phyloP scores from a whole-genome alignment of 106 monocot species.

The Dendrobium catenatum region DNA sequence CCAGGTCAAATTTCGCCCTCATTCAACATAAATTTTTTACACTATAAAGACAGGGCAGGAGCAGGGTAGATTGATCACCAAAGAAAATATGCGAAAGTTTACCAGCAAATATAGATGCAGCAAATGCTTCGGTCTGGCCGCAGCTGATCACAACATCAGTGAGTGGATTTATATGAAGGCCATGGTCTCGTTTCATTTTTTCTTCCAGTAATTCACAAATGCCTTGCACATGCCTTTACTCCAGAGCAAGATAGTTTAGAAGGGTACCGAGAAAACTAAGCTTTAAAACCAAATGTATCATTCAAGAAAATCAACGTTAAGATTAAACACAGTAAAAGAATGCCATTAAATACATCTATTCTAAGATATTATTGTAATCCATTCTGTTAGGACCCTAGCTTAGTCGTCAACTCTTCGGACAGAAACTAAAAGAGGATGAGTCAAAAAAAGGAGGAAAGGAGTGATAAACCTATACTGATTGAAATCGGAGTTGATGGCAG shows the following conservation, averaged over 20 bases:
- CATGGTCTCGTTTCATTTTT: constrained; percentile 42
- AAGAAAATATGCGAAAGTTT: background rate
- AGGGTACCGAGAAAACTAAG: background rate
- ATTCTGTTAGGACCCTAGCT: background rate
- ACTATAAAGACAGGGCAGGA: background rate
- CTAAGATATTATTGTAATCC: too few relatives aligned
- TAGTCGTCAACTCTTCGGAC: background rate
- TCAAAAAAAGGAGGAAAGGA: background rate
- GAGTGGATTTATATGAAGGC: constrained; percentile 49
- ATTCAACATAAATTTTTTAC: too few relatives aligned
- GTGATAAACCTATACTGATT: constrained; percentile 72
- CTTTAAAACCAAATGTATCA: background rate
- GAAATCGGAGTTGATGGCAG: constrained; percentile 64
- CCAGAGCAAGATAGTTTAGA: background rate
- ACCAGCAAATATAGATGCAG: constrained; percentile 78
- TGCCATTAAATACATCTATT: too few relatives aligned
- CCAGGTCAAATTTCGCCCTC: too few relatives aligned
- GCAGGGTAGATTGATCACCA: background rate
- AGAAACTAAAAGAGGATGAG: background rate
- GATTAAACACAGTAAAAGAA: too few relatives aligned
- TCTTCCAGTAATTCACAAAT: constrained; percentile 52
- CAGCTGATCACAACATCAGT: constrained; percentile 75
- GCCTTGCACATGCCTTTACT: constrained; percentile 69
- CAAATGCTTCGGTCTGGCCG: constrained; percentile 85
- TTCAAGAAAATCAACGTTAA: too few relatives aligned